phyloP scores from a whole-genome alignment of 495 filamentous ascomycete species.

The Filosporella fistucella region DNA sequence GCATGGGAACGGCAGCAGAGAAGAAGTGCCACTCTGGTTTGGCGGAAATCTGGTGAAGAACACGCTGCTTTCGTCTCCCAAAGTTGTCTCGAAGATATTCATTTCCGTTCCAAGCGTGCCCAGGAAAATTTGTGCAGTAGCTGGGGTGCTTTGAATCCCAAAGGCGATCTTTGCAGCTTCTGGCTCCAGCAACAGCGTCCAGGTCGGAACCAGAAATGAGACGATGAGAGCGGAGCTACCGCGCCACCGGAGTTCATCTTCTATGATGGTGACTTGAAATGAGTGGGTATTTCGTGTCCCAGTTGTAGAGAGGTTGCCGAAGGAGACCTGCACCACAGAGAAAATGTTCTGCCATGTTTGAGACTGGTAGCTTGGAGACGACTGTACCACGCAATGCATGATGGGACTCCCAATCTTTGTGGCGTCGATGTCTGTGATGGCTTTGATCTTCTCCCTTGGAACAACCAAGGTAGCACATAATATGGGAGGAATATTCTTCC shows the following conservation, averaged over 20 bases:
- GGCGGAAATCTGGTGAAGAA: conserved; percentile 31
- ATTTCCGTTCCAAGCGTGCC: conserved; percentile 15
- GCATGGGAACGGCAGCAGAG: conserved; percentile 7
- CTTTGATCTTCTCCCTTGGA: conserved; percentile 19
- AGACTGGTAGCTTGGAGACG: conserved; percentile 1
- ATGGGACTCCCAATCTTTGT: conserved; percentile 17
- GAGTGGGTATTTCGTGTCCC: conserved; percentile 22
- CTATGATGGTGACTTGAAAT: conserved; percentile 23
- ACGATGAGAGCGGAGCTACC: conserved; percentile 34
- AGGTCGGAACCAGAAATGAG: conserved; percentile 33
- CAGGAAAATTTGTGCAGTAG: conserved; percentile 5
- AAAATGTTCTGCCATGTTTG: conserved; percentile 24
- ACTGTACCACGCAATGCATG: conserved; percentile 24
- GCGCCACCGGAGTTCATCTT: conserved; percentile 28
- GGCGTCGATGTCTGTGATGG: conserved; percentile 15
- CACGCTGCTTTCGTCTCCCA: conserved; percentile 26
- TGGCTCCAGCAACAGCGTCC: conserved; percentile 9
- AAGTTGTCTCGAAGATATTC: conserved; percentile 18
- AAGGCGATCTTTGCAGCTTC: conserved; percentile 21
- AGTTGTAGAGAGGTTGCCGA: conserved; percentile 26
- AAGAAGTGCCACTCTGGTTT: conserved; percentile 16
- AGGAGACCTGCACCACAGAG: conserved; percentile 28
- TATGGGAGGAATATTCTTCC: conserved; percentile 28
- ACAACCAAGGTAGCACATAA: conserved; percentile 34
- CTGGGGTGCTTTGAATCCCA: conserved; percentile 11